Base-by-base conservation (phyloP, 2,329 filamentous ascomycete genomes). In the Orbilia blumenaviensis region DNA sequence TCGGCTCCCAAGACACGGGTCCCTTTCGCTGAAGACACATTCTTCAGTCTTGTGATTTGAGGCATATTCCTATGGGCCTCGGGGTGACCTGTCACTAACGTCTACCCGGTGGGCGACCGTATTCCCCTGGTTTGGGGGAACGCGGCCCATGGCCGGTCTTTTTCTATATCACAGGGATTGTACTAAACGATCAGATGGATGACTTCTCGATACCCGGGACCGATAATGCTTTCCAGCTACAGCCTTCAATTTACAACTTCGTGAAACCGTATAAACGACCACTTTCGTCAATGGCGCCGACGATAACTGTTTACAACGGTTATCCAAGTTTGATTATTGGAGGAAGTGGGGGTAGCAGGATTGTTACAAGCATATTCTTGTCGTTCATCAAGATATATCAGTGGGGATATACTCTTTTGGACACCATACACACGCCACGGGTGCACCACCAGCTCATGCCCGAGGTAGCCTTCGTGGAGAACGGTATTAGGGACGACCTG, bases 161-260 rank as follows among this genome's bases (percentile, higher is more conserved):
- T n/a, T 60, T 50, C n/a, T 25, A 23, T 36, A 36, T 48, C 32
- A 34, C 25, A 75, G 71, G 79, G 23, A 74, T 80, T 25, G 72
- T 80, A 5, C 66, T 80, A 6, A 80, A 80, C 29, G 67, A 75
- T n/a, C 60, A 80, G 34, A 80, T 80, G 79, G 79, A 80, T 29
- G 79, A 80, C 63, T 80, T 80, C 54, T 79, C 78, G 9, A 80
- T 80, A 42, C 79, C 79, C 5, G 77, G 78, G 10, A 73, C 77
- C 18, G 48, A 66, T 16, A 80, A 80, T 42, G 72, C 72, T 21
- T 80, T 79, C 60, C 12, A 66, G n/a, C 67, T 80, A 18, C 44
- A 77, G 25, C 79, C 79, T 10, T 77, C 67, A 4, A 60, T 80
- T 14, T 80, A 79, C 61, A 80, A 80, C 56, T 80, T 78, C 34